Evolutionary conservation across 768 basidiomycete genomes (phyloP).

Genomic region (Mrakia gelida): DNA sequence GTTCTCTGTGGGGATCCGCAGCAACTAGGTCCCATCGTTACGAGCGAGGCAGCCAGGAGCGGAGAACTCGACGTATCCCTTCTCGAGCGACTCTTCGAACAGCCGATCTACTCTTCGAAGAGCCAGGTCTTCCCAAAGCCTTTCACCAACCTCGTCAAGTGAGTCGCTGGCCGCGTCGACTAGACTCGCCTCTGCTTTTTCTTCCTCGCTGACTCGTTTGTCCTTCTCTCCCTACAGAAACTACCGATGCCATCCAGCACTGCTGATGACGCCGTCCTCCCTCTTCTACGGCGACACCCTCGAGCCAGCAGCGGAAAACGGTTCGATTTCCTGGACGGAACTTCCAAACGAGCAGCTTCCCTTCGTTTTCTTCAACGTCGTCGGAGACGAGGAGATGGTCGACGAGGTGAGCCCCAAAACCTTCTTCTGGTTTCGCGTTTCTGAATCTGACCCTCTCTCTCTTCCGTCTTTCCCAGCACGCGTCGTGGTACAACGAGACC

Average conservation of each 20-base stretch:
- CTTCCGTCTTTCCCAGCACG: neutral
- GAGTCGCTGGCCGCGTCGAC: neutral
- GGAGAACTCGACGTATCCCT: constrained; percentile 44
- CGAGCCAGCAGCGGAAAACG: constrained; percentile 36
- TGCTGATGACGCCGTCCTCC: constrained; percentile 44
- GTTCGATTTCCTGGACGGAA: constrained; percentile 36
- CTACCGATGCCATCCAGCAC: constrained; percentile 43
- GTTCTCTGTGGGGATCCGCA: constrained; percentile 43
- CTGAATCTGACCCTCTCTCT: neutral
- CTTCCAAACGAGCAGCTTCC: constrained; percentile 40
- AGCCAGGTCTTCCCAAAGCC: neutral
- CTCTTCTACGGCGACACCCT: constrained; percentile 46
- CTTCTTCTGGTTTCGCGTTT: neutral
- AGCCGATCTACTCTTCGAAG: constrained; percentile 34
- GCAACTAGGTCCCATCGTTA: constrained; percentile 45
- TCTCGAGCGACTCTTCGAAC: constrained; percentile 43
- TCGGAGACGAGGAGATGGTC: constrained; percentile 41
- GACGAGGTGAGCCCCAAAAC: constrained; percentile 39
- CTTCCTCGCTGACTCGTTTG: neutral
- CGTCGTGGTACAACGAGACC: constrained; percentile 41
- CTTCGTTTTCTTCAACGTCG: constrained; percentile 40
- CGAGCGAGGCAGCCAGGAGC: constrained; percentile 37
- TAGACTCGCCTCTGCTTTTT: constrained; percentile 6
- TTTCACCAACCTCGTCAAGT: constrained; percentile 34
- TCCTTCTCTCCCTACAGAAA: constrained; percentile 34